Evolutionary conservation across 192 early-diverging fungal genomes (phyloP), one percentile per base, ranked within the genome.

Genomic region (Coemansia sp.): DNA sequence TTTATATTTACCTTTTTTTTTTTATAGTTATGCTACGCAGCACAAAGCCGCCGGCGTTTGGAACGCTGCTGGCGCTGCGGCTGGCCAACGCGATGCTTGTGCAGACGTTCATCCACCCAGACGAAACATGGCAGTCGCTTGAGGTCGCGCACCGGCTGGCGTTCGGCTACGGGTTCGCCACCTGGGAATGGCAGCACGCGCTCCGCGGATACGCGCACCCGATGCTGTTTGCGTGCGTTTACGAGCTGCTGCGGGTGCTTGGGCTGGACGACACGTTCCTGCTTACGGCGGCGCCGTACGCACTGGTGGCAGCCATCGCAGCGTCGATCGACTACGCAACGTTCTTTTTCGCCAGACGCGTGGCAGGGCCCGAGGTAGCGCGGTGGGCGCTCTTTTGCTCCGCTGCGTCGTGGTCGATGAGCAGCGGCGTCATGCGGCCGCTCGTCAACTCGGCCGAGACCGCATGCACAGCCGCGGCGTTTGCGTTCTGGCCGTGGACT

Each of bases 71-170:
- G 62, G 62, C 22, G 18, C 29, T 73, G 53, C 76, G 76, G 30
- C 66, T 79, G 56, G 47, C 12, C 32, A 73, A 73, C 66, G 76
- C 71, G 22, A 28, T 27, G 22, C 18, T 69, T 32, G 70, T 79
- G 29, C 76, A 79, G 16, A 18, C 43, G 5, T 97, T 83, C 56
- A 91, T 91, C 58, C 88, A 90, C 56, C 95, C 96, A 0, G 96
- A 98, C 81, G 96, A 98, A 71, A 95, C 92, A 78, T 98, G 95
- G 95, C 96, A 98, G 72, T 85, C 88, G 24, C 86, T 90, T 40
- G 96, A 98, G 75, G 89, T 98, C 14, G 95, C 89, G 0, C 94
- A 98, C 74, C 67, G 77, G 24, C 61, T 82, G n/a, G 85, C 89
- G 2, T 97, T 96, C 83, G 91, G 91, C 59, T 87, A 90, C 64